Evolutionary conservation across 225 moss, liverwort and hornwort species (phyloP), one percentile per base, ranked within the genome.

Genomic region (Asterella californica): DNA sequence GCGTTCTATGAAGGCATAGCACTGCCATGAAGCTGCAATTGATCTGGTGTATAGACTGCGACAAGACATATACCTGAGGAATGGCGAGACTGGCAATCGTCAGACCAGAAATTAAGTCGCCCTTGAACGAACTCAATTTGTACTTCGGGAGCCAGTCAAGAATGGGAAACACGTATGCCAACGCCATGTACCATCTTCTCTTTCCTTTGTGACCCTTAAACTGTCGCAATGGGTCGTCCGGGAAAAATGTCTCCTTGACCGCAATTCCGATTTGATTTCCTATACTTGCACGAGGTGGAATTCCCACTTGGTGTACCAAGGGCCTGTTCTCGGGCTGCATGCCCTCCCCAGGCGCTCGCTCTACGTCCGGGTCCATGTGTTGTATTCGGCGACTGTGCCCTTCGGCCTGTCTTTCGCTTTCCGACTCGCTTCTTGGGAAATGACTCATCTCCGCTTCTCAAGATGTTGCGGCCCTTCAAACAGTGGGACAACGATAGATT

Each of bases 41-140:
- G n/a, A n/a, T n/a, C n/a, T n/a, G n/a, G n/a, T n/a, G n/a, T n/a
- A n/a, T n/a, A n/a, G n/a, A 59, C 57, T 59, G 24, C 10, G 24
- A 21, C 14, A 18, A 30, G 52, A 3, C 19, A 7, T 0, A 18
- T 62, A 84, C 90, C 91, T 92, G 92, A 1, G 90, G 88, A 5
- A 92, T 57, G 15, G 92, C 90, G 25, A 92, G 88, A 50, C 91
- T 91, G 74, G 91, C 91, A 72, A 91, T 92, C 61, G 91, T 92
- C 24, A 92, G 86, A 0, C 92, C 92, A 0, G 89, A 87, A 6
- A 92, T 0, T 0, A 91, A 8, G 53, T 92, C 92, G 18, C 53
- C n/a, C 0, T 17, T 0, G 17, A 92, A 79, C 4, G 36, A 0
- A 7, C 0, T 78, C 0, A 49, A 46, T 0, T 34, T 81, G 80